Conservation (phyloP, 2,329 filamentous ascomycete genomes). For the Keithomyces neogunnii region DNA sequence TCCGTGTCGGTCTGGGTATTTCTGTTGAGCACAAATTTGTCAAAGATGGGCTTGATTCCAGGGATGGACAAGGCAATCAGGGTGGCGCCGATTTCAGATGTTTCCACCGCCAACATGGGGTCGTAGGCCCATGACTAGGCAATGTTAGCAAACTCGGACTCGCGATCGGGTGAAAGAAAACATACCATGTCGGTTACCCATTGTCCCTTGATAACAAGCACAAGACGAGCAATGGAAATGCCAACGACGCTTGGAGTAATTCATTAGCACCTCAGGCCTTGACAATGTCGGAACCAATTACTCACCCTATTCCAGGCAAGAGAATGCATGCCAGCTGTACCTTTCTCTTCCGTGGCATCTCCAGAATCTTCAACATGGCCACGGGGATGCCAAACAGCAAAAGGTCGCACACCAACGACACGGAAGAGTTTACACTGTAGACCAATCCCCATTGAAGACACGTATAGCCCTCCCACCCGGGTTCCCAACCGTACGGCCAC, state of each 20-base stretch:
- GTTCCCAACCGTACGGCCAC: slow-evolving; percentile 43
- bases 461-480: slow-evolving; percentile 26
- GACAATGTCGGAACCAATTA: neutral
- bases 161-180: no score
- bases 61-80: slow-evolving; percentile 42
- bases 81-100: slow-evolving; percentile 40
- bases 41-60: slow-evolving; percentile 38
- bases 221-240: slow-evolving; percentile 37
- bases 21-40: slow-evolving; percentile 21
- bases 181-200: slow-evolving; percentile 31
- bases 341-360: slow-evolving; percentile 34
- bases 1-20: slow-evolving; percentile 13
- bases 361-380: slow-evolving; percentile 36
- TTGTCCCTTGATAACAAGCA: slow-evolving; percentile 38
- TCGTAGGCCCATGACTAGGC: slow-evolving; percentile 39
- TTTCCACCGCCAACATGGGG: slow-evolving; percentile 39
- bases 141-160: neutral
- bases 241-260: slow-evolving; percentile 31
- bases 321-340: slow-evolving; percentile 38
- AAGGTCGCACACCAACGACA: slow-evolving; percentile 41
- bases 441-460: slow-evolving; percentile 43
- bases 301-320: slow-evolving; percentile 39
- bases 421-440: slow-evolving; percentile 39
- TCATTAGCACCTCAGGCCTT: neutral
- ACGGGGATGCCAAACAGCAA: slow-evolving; percentile 41